A percentile compares a stretch with the other conserved stretches of the same genome.
Conservation (phyloP, 2,329 filamentous ascomycete species). For the Neobulgaria alba region DNA sequence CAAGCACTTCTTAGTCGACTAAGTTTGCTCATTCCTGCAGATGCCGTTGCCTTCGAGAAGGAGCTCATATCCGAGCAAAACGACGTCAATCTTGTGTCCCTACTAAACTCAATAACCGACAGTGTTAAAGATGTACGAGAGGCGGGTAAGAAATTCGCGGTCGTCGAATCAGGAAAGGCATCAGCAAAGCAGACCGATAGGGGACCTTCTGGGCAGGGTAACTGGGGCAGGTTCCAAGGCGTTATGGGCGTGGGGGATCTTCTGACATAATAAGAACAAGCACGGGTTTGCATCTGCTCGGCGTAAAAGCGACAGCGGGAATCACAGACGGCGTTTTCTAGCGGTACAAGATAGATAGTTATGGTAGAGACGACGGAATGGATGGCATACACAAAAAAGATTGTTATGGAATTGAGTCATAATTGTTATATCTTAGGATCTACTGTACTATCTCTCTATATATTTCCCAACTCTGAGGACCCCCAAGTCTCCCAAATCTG, state of each 20-base stretch:
- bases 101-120: conserved; percentile 69
- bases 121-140: conserved; percentile 63
- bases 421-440: too few species aligned
- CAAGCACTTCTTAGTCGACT: conserved; percentile 78
- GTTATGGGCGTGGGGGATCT: conserved; percentile 19
- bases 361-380: too few species aligned
- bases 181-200: conserved; percentile 9
- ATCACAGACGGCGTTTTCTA: not conserved
- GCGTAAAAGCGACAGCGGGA: not conserved
- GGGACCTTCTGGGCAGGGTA: conserved; percentile 1
- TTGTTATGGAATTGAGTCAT: too few species aligned
- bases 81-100: conserved; percentile 69
- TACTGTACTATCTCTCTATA: not conserved
- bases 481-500: not conserved
- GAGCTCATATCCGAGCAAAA: conserved; percentile 73
- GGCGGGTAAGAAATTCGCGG: conserved; percentile 63
- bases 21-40: conserved; percentile 67
- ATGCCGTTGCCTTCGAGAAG: conserved; percentile 54
- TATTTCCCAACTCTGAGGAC: not conserved
- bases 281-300: not conserved
- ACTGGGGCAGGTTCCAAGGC: conserved; percentile 4
- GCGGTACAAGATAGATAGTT: too few species aligned
- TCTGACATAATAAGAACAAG: conserved; percentile 5
- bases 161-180: conserved; percentile 36
- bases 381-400: not conserved